phyloP scores from a whole-genome alignment of 768 basidiomycete genomes.

The Scleroderma bovista region DNA sequence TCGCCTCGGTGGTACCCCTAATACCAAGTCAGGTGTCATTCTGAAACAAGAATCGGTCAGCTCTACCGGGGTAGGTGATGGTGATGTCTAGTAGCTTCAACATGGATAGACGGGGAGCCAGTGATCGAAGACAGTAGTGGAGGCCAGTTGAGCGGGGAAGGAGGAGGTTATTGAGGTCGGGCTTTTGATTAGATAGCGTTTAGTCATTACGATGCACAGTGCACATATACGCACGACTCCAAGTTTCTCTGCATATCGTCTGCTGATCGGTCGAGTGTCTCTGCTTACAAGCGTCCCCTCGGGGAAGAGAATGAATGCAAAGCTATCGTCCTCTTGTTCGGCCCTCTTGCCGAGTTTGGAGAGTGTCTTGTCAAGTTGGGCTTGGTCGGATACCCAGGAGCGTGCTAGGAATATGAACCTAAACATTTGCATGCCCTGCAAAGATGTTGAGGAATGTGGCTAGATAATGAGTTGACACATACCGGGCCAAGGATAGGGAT shows the following conservation, averaged over 20 bases:
- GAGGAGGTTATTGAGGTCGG: slow-evolving; percentile 74
- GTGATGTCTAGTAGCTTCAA: slow-evolving; percentile 89
- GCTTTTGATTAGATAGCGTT: slow-evolving; percentile 35
- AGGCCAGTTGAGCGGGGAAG: slow-evolving; percentile 92
- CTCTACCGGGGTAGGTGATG: slow-evolving; percentile 79
- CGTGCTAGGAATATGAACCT: slow-evolving; percentile 90
- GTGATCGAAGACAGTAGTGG: slow-evolving; percentile 75
- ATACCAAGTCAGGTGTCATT: background rate
- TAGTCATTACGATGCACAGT: slow-evolving; percentile 6
- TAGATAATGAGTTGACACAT: slow-evolving; percentile 17
- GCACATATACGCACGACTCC: slow-evolving; percentile 63
- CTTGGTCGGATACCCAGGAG: slow-evolving; percentile 83
- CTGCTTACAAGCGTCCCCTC: slow-evolving; percentile 93
- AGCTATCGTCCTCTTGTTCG: slow-evolving; percentile 60
- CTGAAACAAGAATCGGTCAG: background rate
- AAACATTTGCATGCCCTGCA: slow-evolving; percentile 88
- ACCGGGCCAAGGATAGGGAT: slow-evolving; percentile 89
- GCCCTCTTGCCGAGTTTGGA: slow-evolving; percentile 64
- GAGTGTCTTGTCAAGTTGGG: slow-evolving; percentile 59
- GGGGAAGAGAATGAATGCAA: slow-evolving; percentile 86
- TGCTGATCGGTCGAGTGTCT: slow-evolving; percentile 79
- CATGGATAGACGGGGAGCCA: slow-evolving; percentile 69
- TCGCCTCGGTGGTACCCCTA: slow-evolving; percentile 70
- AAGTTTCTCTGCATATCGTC: slow-evolving; percentile 82
- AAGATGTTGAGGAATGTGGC: slow-evolving; percentile 5